Evolutionary conservation across 2,329 filamentous ascomycete species (phyloP), one percentile per base, ranked within the genome.

Genomic region (Xylaria arbuscula): DNA sequence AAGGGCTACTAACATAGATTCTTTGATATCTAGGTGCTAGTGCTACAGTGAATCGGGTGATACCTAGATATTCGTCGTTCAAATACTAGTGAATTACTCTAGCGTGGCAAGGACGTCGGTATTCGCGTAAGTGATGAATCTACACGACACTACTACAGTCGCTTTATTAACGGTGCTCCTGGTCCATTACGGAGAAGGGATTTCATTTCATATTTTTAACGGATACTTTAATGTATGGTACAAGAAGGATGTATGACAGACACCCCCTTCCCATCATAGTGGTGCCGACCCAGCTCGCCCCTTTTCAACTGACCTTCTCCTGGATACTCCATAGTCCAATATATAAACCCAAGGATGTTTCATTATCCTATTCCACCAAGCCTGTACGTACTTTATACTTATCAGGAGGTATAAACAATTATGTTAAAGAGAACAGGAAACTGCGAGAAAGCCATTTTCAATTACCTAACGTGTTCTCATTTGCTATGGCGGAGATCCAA

Each of bases 261-360:
- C 28, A 2, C 28, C 28, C 28, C 28, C 5, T 38, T n/a, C n/a
- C 45, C 54, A 24, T 47, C 13, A 8, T 32, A 13, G 24, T 22
- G 45, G 17, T 24, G 5, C 53, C 19, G 38, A 62, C 19, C 22
- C 24, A 11, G 17, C n/a, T 58, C 34, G 10, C 4, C 45, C 10
- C 19, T 22, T 51, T 28, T 19, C 28, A 47, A 34, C 28, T 50
- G 24, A 40, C 34, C 32, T 56, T 15, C 38, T 40, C n/a, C 47
- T 62, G 54, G 19, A 47, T 36, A 59, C 34, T 55, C 19, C 34
- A 62, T 42, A n/a, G 32, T 28, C 36, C 11, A 51, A 51, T 40
- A 32, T 24, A 38, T 56, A 32, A 64, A 58, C 45, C 38, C 51
- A 47, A 38, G 48, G 42, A 57, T 50, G 32, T 24, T 63, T 56